These are phyloP conservation scores for Epichloe sylvatica DNA, from an alignment of 2,329 filamentous ascomycete genomes.

Conservation along the genomic window DNA sequence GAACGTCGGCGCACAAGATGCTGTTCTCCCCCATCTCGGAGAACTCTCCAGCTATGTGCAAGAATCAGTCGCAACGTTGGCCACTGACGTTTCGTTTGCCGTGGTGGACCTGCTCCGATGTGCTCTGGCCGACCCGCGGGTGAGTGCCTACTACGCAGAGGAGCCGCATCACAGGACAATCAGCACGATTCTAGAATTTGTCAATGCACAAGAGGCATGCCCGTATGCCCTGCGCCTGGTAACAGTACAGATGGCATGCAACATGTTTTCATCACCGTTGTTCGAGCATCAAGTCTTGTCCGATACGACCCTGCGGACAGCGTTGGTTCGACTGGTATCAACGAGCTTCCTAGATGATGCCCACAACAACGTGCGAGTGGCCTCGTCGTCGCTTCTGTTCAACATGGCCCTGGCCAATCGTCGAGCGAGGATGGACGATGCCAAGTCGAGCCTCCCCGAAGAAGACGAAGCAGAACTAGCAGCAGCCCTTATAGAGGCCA, in stretches of 20 bases:
- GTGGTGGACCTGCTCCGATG: slow-evolving; percentile 75
- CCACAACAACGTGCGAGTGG: slow-evolving; percentile 62
- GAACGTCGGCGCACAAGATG: slow-evolving; percentile 45
- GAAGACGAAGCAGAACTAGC: slow-evolving; percentile 67
- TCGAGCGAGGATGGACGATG: slow-evolving; percentile 43
- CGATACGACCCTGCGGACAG: slow-evolving; percentile 35
- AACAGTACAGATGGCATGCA: slow-evolving; percentile 70
- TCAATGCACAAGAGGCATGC: slow-evolving; percentile 42
- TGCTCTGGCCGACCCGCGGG: slow-evolving; percentile 59
- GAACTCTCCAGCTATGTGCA: slow-evolving; percentile 49
- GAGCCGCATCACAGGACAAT: slow-evolving; percentile 54
- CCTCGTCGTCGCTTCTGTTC: slow-evolving; percentile 70
- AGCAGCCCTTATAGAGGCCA: slow-evolving; percentile 66
- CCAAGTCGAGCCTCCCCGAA: slow-evolving; percentile 46
- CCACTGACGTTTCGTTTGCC: slow-evolving; percentile 57
- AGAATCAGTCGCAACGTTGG: slow-evolving; percentile 39
- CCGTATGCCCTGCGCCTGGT: slow-evolving; percentile 77
- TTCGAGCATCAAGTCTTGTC: slow-evolving; percentile 51
- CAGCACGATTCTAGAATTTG: slow-evolving; percentile 42
- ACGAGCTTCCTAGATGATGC: slow-evolving; percentile 65
- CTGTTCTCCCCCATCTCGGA: slow-evolving; percentile 55
- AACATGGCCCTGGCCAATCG: slow-evolving; percentile 65
- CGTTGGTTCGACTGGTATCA: slow-evolving; percentile 56
- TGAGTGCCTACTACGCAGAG: slow-evolving; percentile 73
- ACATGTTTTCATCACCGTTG: slow-evolving; percentile 64